Evolutionary conservation across 2,329 filamentous ascomycete species (phyloP), one percentile per base, ranked within the genome.

Genomic region (Cordyceps tenuipes): DNA sequence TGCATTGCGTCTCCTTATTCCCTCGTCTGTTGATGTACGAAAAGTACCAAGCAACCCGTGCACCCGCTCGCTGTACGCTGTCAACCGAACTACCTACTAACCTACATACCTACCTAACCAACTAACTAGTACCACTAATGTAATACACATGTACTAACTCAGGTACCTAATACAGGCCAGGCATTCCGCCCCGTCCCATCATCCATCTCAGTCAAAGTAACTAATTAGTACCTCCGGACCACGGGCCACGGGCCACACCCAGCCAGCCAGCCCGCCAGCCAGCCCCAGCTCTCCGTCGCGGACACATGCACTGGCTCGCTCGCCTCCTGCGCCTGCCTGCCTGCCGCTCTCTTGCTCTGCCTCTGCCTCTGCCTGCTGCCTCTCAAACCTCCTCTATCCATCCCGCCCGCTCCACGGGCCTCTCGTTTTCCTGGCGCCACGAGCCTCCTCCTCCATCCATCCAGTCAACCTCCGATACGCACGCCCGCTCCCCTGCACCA

Each of bases 401-500:
- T 59, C 48, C 48, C 56, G 56, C 56, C 51, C 44, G 34, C 34
- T 43, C 39, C 56, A 58, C 56, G 56, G 51, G 34, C 46, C 21
- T 31, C 29, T 58, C 56, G 15, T 58, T 44, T 51, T 48, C 44
- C 56, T 58, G 31, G 56, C 56, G 56, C 56, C 56, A 58, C 56
- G 56, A 51, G 56, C 56, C 36, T 58, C 56, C 36, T 58, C 56
- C 36, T 31, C 36, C 56, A 50, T 51, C 39, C 56, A 58, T 58
- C 23, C 56, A 50, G 43, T 26, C 55, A 58, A 51, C 56, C 47
- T 51, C 56, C 56, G 56, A 58, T 58, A 58, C 56, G 56, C 56
- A 58, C 56, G 56, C 56, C 47, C 47, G 47, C 31, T 44, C 39
- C 47, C 36, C 56, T 31, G 39, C 56, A 31, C 17, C 56, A 58